Percentiles rank a stretch among this genome's conserved stretches.
Evolutionary conservation across 2,329 filamentous ascomycete species (phyloP).

Genomic region (Fusarium fujikuroi): DNA sequence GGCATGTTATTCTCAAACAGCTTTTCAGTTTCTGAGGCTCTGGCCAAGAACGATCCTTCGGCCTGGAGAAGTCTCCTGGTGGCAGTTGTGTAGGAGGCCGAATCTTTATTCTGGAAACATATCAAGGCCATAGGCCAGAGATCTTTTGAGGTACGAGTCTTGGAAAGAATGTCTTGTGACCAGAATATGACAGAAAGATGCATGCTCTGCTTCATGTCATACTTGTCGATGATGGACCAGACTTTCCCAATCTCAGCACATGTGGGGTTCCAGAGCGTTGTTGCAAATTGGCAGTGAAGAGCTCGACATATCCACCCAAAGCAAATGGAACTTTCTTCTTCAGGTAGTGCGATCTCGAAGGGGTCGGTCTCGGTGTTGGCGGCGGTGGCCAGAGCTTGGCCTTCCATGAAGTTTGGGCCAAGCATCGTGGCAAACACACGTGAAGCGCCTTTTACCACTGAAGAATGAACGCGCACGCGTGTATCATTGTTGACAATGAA

Average conservation of each 20-base stretch:
- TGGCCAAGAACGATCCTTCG: neutral
- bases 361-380: neutral
- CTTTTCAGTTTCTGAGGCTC: neutral
- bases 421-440: conserved; percentile 6
- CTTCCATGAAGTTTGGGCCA: conserved; percentile 1
- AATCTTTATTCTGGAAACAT: neutral
- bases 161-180: neutral
- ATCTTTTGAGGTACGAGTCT: fast-evolving
- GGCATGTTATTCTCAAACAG: neutral
- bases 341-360: neutral
- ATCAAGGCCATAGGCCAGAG: neutral
- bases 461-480: neutral
- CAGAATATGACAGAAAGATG: conserved; percentile 1
- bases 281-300: conserved; percentile 3
- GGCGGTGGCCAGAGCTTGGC: neutral
- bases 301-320: neutral
- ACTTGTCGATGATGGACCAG: conserved; percentile 4
- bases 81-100: neutral
- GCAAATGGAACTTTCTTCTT: neutral
- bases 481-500: neutral
- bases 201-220: neutral
- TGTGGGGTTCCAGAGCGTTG: neutral
- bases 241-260: neutral
- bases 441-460: neutral
- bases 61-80: neutral